phyloP scores from a whole-genome alignment of 2,329 filamentous ascomycete species.

The Teratosphaeria epicoccoides region DNA sequence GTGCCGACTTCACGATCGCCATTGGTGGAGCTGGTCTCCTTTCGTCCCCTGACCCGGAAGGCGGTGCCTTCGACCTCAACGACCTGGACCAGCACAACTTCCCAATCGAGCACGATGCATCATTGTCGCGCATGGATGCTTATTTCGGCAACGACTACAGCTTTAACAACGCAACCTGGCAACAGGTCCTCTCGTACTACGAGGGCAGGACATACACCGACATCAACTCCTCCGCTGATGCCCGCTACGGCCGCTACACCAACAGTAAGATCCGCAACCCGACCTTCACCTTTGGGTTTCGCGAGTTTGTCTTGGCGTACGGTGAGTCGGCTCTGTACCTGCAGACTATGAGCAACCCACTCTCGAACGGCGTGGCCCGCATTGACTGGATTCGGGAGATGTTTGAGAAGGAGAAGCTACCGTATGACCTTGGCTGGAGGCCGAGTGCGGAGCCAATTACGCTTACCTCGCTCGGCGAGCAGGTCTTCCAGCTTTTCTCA shows the following conservation, averaged over 20 bases:
- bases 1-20: slow-evolving; percentile 18
- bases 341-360: slow-evolving; percentile 25
- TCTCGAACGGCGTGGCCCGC: slow-evolving; percentile 20
- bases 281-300: slow-evolving; percentile 25
- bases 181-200: slow-evolving; percentile 20
- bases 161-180: slow-evolving; percentile 26
- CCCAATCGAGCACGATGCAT: slow-evolving; percentile 30
- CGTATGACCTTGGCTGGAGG: slow-evolving; percentile 28
- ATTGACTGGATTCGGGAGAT: slow-evolving; percentile 26
- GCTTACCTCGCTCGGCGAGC: slow-evolving; percentile 14
- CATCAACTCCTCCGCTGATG: slow-evolving; percentile 19
- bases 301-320: slow-evolving; percentile 26
- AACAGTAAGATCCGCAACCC: slow-evolving; percentile 20
- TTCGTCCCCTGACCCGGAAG: slow-evolving; percentile 10
- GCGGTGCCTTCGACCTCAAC: slow-evolving; percentile 17
- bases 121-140: slow-evolving; percentile 25
- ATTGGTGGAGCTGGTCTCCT: slow-evolving; percentile 21
- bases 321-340: slow-evolving; percentile 31
- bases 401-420: slow-evolving; percentile 30
- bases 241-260: slow-evolving; percentile 23
- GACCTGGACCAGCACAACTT: slow-evolving; percentile 24
- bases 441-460: slow-evolving; percentile 17
- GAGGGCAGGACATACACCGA: slow-evolving; percentile 16
- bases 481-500: slow-evolving; percentile 16
- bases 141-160: slow-evolving; percentile 26